Base-by-base conservation (phyloP, 164 flowering plant species). In the Tetracentron sinense region DNA sequence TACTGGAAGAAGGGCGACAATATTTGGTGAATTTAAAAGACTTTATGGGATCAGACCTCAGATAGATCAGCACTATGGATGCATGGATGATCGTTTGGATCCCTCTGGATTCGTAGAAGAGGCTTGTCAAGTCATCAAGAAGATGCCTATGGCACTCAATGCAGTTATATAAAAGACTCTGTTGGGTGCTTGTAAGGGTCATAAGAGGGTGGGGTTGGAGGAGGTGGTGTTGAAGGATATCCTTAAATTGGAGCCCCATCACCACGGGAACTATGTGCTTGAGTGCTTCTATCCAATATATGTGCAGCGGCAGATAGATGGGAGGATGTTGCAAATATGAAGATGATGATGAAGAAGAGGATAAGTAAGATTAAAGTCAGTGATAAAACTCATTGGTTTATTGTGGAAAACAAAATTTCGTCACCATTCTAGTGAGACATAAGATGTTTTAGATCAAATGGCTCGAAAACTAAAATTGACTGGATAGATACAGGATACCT, bases 31-130 rank as follows among this genome's bases (percentile, higher is more conserved):
- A 17, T 20, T 61, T 30, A 31, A 25, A 61, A 25, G 35, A 22
- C 22, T 48, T 4, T 68, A 54, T 48, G 49, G 65, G 19, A 44
- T 68, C 49, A 47, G 17, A 1, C 61, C 71, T 23, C 61, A 48
- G 61, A 56, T 68, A 53, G 71, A n/a, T n/a, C n/a, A 68, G 57
- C 69, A 66, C 33, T 66, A 66, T 57, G 62, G 69, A 25, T 66
- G 69, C 48, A 66, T 66, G 57, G 56, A 56, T 25, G 72, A 69
- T 63, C 72, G 56, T 38, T 57, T 69, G 62, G 72, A 62, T 17
- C 56, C 67, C 23, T 56, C 61, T 38, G 67, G 67, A 23, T 42
- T 20, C 54, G 57, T 69, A 7, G 42, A 50, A 17, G 72, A 69
- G 35, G 66, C 72, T n/a, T 69, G 56, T 50, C 67, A 69, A 35